These are phyloP conservation scores for Trichocladium antarcticum DNA, from an alignment of 495 filamentous ascomycete species.

Conservation along the genomic window DNA sequence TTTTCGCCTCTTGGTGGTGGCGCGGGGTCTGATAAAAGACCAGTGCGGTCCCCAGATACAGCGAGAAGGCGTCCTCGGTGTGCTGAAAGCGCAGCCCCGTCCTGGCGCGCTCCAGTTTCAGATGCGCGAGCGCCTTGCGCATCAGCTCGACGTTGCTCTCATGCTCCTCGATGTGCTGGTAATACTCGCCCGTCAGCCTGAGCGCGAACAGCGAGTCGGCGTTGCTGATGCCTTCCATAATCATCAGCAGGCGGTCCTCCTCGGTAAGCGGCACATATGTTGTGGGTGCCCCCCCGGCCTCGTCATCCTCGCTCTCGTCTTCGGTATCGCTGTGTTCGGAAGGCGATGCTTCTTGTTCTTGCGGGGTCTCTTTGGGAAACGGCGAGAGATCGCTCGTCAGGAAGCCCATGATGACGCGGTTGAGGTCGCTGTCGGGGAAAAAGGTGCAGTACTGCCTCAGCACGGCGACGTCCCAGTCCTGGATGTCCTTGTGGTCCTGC, in stretches of 20 bases:
- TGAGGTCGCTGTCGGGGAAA: conserved; percentile 74
- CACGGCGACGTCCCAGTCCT: conserved; percentile 60
- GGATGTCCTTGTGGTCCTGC: conserved; percentile 62
- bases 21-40: conserved; percentile 82
- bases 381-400: conserved; percentile 75
- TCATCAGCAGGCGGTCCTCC: conserved; percentile 65
- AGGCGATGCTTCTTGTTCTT: conserved; percentile 9
- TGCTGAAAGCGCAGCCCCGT: conserved; percentile 57
- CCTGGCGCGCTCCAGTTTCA: conserved; percentile 47
- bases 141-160: conserved; percentile 70
- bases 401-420: conserved; percentile 68
- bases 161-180: conserved; percentile 75
- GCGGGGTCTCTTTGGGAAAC: conserved; percentile 44
- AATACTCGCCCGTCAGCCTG: conserved; percentile 74
- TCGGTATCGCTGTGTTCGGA: conserved; percentile 20
- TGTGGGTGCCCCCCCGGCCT: conserved; percentile 40
- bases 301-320: conserved; percentile 41
- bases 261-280: conserved; percentile 43
- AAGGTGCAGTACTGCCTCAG: conserved; percentile 69
- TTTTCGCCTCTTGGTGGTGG: conserved; percentile 76
- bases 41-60: conserved; percentile 67
- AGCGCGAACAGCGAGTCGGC: conserved; percentile 72
- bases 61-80: conserved; percentile 59
- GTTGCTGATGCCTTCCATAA: conserved; percentile 70
- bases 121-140: conserved; percentile 54